Conservation (phyloP, 352 stramenopile species). For the Phytophthora cryptogea region DNA sequence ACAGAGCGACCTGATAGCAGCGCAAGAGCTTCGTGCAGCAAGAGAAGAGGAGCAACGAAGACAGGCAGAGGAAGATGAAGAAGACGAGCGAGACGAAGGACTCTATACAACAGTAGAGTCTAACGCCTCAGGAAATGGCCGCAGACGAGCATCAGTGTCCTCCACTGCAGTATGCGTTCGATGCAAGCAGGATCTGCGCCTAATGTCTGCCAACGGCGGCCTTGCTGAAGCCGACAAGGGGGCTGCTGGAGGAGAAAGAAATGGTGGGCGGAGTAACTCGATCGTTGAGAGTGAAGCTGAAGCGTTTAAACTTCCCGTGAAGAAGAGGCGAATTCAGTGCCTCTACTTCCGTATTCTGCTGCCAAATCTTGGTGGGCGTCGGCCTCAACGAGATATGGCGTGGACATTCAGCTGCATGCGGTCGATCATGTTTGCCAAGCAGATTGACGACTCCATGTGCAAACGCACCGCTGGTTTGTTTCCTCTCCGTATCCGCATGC, state of each 20-base stretch:
- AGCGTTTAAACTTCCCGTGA: slow-evolving; percentile 17
- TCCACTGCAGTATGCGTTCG: slow-evolving; percentile 51
- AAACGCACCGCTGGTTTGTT: slow-evolving; percentile 49
- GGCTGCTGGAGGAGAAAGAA: neutral
- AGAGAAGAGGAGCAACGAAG: slow-evolving; percentile 54
- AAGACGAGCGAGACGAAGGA: slow-evolving; percentile 46
- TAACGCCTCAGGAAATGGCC: neutral
- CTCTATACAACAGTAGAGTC: neutral
- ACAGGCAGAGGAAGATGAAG: slow-evolving; percentile 44
- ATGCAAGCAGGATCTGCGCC: slow-evolving; percentile 59
- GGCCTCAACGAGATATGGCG: slow-evolving; percentile 70
- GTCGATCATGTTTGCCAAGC: slow-evolving; percentile 90
- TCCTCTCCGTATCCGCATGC: slow-evolving; percentile 82
- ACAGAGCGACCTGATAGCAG: slow-evolving; percentile 72
- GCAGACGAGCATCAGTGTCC: neutral
- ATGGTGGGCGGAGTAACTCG: neutral
- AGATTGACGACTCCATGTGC: slow-evolving; percentile 80
- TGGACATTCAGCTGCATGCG: slow-evolving; percentile 93
- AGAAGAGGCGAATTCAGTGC: slow-evolving; percentile 74
- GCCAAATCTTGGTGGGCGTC: slow-evolving; percentile 84
- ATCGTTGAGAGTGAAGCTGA: slow-evolving; percentile 9
- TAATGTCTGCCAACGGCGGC: slow-evolving; percentile 38
- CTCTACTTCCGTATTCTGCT: slow-evolving; percentile 91
- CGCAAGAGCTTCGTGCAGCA: slow-evolving; percentile 56
- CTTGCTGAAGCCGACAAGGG: slow-evolving; percentile 21